phyloP scores from a whole-genome alignment of 345 rosid genomes.

The Ceriops zippeliana region DNA sequence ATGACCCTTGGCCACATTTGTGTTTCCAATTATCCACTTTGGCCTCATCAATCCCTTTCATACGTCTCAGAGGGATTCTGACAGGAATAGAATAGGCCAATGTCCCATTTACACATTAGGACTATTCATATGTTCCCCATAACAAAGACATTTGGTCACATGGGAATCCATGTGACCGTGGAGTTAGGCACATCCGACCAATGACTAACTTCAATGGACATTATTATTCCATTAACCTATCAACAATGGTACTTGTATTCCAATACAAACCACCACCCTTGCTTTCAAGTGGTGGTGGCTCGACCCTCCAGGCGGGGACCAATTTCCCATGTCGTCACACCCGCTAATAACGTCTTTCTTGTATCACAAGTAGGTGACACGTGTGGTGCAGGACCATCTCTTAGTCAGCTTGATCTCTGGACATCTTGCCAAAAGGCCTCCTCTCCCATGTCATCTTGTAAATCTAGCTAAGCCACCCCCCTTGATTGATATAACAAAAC shows the following conservation, averaged over 20 bases:
- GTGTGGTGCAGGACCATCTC: too few species aligned
- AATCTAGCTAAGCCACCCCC: too few species aligned
- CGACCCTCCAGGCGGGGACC: slow-evolving; percentile 55
- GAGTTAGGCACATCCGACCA: slow-evolving; percentile 24
- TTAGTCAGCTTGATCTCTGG: too few species aligned
- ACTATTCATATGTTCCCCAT: slow-evolving; percentile 47
- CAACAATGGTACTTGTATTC: background rate
- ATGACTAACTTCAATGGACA: background rate
- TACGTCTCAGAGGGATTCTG: background rate
- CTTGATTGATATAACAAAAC: background rate
- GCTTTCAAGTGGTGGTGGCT: slow-evolving; percentile 21
- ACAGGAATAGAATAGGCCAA: slow-evolving; percentile 6
- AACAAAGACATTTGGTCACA: slow-evolving; percentile 41
- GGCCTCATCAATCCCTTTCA: slow-evolving; percentile 21
- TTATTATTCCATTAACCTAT: background rate
- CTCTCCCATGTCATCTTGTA: too few species aligned
- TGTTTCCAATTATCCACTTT: background rate
- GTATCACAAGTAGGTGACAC: slow-evolving; percentile 22
- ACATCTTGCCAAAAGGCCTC: too few species aligned
- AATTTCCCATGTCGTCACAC: slow-evolving; percentile 12
- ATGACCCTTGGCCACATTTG: too few species aligned
- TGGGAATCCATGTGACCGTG: slow-evolving; percentile 27
- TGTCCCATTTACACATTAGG: slow-evolving; percentile 12
- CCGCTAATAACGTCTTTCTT: slow-evolving; percentile 9
- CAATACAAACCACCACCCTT: slow-evolving; percentile 8